Evolutionary conservation across 2,329 filamentous ascomycete species (phyloP).

Genomic region (Epichloe brachyelytri): DNA sequence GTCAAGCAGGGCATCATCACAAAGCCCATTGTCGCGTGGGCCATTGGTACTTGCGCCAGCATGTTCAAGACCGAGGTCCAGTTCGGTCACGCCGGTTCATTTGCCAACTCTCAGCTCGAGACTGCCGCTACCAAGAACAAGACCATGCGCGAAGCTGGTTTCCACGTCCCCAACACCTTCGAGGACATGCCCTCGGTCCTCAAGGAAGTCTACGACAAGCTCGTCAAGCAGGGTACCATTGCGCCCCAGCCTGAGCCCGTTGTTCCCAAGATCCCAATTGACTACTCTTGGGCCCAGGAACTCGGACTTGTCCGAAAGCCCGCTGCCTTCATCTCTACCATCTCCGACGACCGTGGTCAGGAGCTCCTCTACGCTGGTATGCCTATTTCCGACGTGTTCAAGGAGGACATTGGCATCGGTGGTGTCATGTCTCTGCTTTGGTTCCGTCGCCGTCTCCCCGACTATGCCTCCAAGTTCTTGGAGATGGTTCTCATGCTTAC

Average conservation of each 20-base stretch:
- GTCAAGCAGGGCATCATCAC: slow-evolving; percentile 90
- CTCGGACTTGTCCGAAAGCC: slow-evolving; percentile 99
- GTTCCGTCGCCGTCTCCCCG: slow-evolving; percentile 95
- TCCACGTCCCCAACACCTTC: slow-evolving; percentile 90
- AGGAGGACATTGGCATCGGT: slow-evolving; percentile 95
- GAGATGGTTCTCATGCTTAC: slow-evolving; percentile 99
- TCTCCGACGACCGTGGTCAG: slow-evolving; percentile 98
- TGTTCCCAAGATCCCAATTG: slow-evolving; percentile 97
- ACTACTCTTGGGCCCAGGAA: slow-evolving; percentile 99
- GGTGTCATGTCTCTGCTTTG: slow-evolving; percentile 99
- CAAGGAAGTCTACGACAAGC: slow-evolving; percentile 72
- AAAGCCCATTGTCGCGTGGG: slow-evolving; percentile 98
- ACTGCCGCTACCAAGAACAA: slow-evolving; percentile 95
- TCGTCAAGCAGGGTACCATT: slow-evolving; percentile 76
- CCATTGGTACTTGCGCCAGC: slow-evolving; percentile 96
- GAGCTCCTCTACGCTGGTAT: slow-evolving; percentile 98
- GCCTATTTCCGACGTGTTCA: slow-evolving; percentile 99
- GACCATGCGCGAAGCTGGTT: slow-evolving; percentile 87
- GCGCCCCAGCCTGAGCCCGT: slow-evolving; percentile 77
- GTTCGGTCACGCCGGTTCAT: slow-evolving; percentile 96
- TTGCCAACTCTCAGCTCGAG: slow-evolving; percentile 98
- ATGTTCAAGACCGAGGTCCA: slow-evolving; percentile 99
- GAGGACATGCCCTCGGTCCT: slow-evolving; percentile 80
- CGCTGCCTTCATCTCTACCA: slow-evolving; percentile 98
- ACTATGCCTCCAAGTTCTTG: slow-evolving; percentile 96